Percentiles rank a stretch among this genome's conserved stretches.
Evolutionary conservation across 345 rosid genomes (phyloP).

Genomic region (Pugionium dolabratum): DNA sequence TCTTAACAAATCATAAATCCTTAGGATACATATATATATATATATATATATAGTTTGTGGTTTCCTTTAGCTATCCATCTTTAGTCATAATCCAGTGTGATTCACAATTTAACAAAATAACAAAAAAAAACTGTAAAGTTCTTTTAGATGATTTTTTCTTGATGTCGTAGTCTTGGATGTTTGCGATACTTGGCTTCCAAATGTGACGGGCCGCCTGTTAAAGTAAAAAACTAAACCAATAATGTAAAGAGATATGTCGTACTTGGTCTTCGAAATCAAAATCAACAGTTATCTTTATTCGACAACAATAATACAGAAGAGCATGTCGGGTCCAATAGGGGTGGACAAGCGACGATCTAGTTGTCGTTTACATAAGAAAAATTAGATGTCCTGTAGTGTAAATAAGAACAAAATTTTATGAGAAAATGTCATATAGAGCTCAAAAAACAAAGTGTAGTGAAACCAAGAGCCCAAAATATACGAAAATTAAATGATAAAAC

Average conservation of each 20-base stretch:
- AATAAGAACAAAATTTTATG: too few relatives aligned
- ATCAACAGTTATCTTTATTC: neutral
- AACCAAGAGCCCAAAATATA: too few relatives aligned
- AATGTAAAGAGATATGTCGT: slow-evolving; percentile 11
- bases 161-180: neutral
- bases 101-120: neutral
- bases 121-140: slow-evolving; percentile 13
- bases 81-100: neutral
- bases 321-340: too few relatives aligned
- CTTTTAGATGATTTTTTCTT: neutral
- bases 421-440: too few relatives aligned
- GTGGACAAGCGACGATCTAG: too few relatives aligned
- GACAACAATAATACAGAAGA: too few relatives aligned
- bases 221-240: slow-evolving; percentile 24
- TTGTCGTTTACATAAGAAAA: too few relatives aligned
- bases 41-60: neutral
- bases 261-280: slow-evolving; percentile 7
- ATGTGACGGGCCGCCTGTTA: neutral
- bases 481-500: too few relatives aligned
- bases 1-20: too few relatives aligned
- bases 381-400: too few relatives aligned
- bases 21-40: too few relatives aligned
- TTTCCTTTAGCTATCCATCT: neutral
- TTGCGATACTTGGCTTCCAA: neutral
- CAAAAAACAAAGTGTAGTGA: too few relatives aligned